Conservation (phyloP, 768 basidiomycete genomes). For the Amanita pallidorosea region DNA sequence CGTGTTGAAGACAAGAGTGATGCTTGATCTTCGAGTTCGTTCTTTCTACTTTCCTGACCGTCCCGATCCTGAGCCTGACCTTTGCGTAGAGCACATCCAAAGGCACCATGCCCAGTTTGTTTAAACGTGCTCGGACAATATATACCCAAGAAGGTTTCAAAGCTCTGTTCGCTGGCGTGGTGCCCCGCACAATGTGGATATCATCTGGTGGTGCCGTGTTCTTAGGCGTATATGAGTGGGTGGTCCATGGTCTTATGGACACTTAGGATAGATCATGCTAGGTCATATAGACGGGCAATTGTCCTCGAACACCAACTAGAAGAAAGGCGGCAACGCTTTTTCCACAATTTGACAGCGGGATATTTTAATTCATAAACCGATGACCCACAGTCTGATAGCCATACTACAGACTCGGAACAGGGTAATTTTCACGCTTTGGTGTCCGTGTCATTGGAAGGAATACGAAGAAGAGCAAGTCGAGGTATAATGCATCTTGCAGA, state of each 20-base stretch:
- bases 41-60: not conserved
- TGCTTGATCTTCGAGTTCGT: constrained; percentile 81
- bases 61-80: not conserved
- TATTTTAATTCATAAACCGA: too few relatives aligned
- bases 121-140: constrained; percentile 51
- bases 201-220: constrained; percentile 95
- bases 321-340: too few relatives aligned
- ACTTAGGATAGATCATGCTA: not conserved
- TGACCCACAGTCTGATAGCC: too few relatives aligned
- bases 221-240: constrained; percentile 90
- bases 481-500: too few relatives aligned
- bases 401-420: too few relatives aligned
- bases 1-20: constrained; percentile 93
- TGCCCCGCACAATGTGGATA: constrained; percentile 94
- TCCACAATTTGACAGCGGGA: too few relatives aligned
- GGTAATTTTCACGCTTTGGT: too few relatives aligned
- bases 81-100: constrained; percentile 35
- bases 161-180: constrained; percentile 78
- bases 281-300: too few relatives aligned
- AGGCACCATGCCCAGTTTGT: constrained; percentile 42
- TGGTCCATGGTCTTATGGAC: not conserved
- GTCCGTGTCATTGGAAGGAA: too few relatives aligned
- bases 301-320: too few relatives aligned
- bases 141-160: constrained; percentile 56
- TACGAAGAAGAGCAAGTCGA: too few relatives aligned